Evolutionary conservation across 2,329 filamentous ascomycete species (phyloP).

Genomic region (Macrophomina phaseolina): DNA sequence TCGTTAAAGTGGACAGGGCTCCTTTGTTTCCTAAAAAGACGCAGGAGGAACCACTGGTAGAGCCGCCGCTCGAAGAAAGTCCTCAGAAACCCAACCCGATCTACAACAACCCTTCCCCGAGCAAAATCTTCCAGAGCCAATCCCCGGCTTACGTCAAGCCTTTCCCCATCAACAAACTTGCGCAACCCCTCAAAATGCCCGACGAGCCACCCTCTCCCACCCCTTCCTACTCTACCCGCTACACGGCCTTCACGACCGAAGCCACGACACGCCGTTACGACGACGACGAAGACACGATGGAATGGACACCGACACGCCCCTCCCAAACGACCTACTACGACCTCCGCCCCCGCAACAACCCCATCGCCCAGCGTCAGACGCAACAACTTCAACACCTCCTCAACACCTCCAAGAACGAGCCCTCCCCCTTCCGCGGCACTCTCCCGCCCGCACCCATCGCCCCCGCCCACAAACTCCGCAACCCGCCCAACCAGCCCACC

Average conservation of each 20-base stretch:
- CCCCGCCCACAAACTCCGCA: slow-evolving; percentile 67
- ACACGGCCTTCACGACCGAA: slow-evolving; percentile 25
- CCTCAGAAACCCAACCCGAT: slow-evolving; percentile 29
- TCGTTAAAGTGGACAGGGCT: slow-evolving; percentile 63
- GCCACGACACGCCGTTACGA: slow-evolving; percentile 26
- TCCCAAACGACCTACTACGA: slow-evolving; percentile 27
- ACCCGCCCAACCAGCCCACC: slow-evolving; percentile 61
- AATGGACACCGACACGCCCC: slow-evolving; percentile 71
- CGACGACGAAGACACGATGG: slow-evolving; percentile 66
- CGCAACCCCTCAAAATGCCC: slow-evolving; percentile 30
- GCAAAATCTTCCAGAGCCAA: slow-evolving; percentile 40
- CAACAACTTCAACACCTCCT: slow-evolving; percentile 34
- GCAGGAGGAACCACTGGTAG: slow-evolving; percentile 36
- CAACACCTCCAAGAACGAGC: slow-evolving; percentile 38
- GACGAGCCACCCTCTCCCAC: slow-evolving; percentile 41
- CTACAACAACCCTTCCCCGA: slow-evolving; percentile 36
- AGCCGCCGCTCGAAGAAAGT: slow-evolving; percentile 27
- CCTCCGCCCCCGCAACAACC: slow-evolving; percentile 15
- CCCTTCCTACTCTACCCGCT: slow-evolving; percentile 35
- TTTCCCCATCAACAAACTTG: slow-evolving; percentile 45
- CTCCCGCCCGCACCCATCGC: slow-evolving; percentile 71
- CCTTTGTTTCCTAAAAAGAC: slow-evolving; percentile 37
- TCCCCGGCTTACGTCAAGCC: slow-evolving; percentile 45
- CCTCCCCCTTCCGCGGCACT: slow-evolving; percentile 70
- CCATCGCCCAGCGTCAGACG: slow-evolving; percentile 2